phyloP scores from a whole-genome alignment of 768 basidiomycete genomes.

The Glaciozyma martinii region DNA sequence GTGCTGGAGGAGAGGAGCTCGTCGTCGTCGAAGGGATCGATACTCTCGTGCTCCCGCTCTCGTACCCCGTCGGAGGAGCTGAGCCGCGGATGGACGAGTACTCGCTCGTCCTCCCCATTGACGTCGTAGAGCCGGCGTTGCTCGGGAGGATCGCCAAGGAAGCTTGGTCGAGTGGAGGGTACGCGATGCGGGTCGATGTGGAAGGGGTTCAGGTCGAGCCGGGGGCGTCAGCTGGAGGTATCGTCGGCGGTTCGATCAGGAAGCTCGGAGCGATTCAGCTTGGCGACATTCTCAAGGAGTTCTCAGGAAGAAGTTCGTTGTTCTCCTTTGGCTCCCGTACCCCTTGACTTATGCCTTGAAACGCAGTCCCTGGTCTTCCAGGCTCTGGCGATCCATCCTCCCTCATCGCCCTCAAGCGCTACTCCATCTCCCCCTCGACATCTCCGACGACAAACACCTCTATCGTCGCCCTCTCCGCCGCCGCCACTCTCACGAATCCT shows the following conservation, averaged over 20 bases:
- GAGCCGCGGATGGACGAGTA: constrained; percentile 9
- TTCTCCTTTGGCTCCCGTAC: not conserved
- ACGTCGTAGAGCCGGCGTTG: constrained; percentile 12
- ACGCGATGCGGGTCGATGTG: constrained; percentile 5
- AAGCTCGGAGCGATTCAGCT: constrained; percentile 3
- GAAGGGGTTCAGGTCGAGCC: not conserved
- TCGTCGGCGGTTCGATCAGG: not conserved
- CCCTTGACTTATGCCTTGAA: not conserved
- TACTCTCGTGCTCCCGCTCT: constrained; percentile 18
- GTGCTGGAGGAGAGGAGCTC: constrained; percentile 2
- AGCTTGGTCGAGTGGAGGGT: constrained; percentile 4
- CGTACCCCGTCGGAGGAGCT: constrained; percentile 16
- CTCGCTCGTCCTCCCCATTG: constrained; percentile 16
- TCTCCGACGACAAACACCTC: constrained; percentile 6
- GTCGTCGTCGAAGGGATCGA: constrained; percentile 15
- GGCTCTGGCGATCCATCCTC: constrained; percentile 12
- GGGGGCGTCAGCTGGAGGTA: not conserved
- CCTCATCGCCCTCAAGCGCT: constrained; percentile 13
- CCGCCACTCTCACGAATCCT: constrained; percentile 13
- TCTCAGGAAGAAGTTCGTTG: not conserved
- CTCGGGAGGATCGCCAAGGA: constrained; percentile 4
- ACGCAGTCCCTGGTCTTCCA: constrained; percentile 21
- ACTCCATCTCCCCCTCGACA: constrained; percentile 11
- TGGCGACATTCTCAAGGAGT: not conserved
- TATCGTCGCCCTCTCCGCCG: constrained; percentile 17